phyloP scores from a whole-genome alignment of 2,329 filamentous ascomycete species.

The Dactylellina sp. region DNA sequence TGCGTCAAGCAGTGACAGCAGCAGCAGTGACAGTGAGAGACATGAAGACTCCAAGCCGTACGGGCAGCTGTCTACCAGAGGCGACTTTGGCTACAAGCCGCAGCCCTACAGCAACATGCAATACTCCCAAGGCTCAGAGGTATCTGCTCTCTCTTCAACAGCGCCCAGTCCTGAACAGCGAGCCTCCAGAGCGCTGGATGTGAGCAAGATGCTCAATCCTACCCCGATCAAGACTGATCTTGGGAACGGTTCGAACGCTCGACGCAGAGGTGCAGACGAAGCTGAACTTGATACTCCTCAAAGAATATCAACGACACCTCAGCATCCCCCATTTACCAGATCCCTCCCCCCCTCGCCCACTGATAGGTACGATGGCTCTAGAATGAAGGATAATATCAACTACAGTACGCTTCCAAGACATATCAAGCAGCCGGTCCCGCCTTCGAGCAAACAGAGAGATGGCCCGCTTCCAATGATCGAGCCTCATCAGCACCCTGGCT shows the following conservation, averaged over 20 bases:
- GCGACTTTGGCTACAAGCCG: conserved; percentile 27
- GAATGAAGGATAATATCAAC: conserved; percentile 32
- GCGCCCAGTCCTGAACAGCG: conserved; percentile 59
- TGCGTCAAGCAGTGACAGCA: conserved; percentile 49
- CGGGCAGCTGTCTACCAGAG: conserved; percentile 19
- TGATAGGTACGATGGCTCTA: conserved; percentile 45
- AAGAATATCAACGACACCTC: conserved; percentile 54
- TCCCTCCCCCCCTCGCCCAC: conserved; percentile 55
- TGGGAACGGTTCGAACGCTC: conserved; percentile 54
- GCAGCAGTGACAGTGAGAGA: conserved; percentile 46
- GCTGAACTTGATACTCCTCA: conserved; percentile 55
- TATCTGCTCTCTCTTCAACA: conserved; percentile 56
- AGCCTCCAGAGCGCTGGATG: conserved; percentile 58
- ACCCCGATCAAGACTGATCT: conserved; percentile 58
- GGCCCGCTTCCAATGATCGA: conserved; percentile 55
- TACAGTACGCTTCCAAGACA: conserved; percentile 38
- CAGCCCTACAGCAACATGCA: conserved; percentile 26
- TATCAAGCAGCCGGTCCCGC: conserved; percentile 53
- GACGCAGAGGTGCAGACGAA: conserved; percentile 49
- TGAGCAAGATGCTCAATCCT: conserved; percentile 60
- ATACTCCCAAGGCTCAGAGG: conserved; percentile 55
- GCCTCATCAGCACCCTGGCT: conserved; percentile 35
- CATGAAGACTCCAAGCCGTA: conserved; percentile 31
- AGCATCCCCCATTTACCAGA: conserved; percentile 53
- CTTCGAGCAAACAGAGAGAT: conserved; percentile 49